A percentile compares a stretch with the other conserved stretches of the same genome.
Evolutionary conservation across 2,329 filamentous ascomycete genomes (phyloP).

Genomic region (Sclerotinia nivalis): DNA sequence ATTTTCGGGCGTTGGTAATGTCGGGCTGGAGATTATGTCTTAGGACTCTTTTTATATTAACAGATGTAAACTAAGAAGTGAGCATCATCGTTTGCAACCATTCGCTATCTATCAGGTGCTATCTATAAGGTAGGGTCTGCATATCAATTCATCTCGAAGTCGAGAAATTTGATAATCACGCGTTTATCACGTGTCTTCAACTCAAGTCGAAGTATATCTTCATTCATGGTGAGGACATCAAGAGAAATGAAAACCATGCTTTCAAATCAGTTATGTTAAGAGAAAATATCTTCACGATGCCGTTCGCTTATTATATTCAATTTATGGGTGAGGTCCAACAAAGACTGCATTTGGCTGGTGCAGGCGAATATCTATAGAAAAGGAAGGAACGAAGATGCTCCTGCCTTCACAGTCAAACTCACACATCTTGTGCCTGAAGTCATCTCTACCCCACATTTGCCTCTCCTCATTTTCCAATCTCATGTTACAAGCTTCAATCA

Average conservation of each 20-base stretch:
- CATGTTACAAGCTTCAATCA: neutral
- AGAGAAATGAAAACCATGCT: neutral
- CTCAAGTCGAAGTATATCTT: neutral
- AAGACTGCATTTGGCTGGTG: neutral
- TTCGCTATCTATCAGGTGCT: no score
- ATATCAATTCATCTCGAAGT: neutral
- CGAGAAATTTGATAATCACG: neutral
- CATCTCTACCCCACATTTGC: neutral
- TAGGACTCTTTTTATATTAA: no score
- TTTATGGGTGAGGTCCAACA: neutral
- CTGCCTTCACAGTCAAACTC: slow-evolving; percentile 3
- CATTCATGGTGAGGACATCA: neutral
- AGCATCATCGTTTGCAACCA: fast-evolving
- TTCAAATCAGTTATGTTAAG: neutral
- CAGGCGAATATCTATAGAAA: neutral
- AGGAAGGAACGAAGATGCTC: slow-evolving; percentile 7
- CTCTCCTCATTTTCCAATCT: neutral
- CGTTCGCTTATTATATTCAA: no score
- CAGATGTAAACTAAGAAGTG: no score
- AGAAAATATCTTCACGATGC: neutral
- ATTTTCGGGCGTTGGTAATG: neutral
- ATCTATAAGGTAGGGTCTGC: neutral
- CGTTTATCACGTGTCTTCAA: neutral
- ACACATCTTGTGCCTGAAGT: neutral
- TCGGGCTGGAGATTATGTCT: neutral